Evolutionary conservation across 805 yeast genomes (phyloP), one percentile per base, ranked within the genome.

Genomic region (Saturnispora ahearnii): DNA sequence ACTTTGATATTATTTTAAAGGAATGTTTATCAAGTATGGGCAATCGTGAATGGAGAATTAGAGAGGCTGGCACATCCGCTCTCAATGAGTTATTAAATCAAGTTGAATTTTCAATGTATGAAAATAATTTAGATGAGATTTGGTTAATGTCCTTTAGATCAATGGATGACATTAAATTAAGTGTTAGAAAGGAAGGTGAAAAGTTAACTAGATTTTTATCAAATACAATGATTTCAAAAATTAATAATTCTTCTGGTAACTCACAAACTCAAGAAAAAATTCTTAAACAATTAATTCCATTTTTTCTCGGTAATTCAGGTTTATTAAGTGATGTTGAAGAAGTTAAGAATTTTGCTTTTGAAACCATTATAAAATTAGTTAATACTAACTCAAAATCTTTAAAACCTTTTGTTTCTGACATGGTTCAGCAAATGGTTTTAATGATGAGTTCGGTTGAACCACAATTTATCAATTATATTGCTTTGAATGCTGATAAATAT

Each of bases 141-240:
- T 91, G 97, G 97, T 72, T 75, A 5, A 82, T 87, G 85, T 82
- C 90, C 45, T 90, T 91, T 68, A 76, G 99, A 59, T 78, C 79
- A 0, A 78, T 91, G 77, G 99, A 91, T 67, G 98, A 91, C 68
- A 87, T 91, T 52, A 93, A 93, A 64, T 96, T 87, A 34, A 85
- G 95, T 66, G 96, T 93, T 3, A 73, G 97, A 46, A 78, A 77
- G 51, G 95, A 87, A 43, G 97, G 95, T 9, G 67, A 73, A 37
- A 76, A 75, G 33, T 68, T 93, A 36, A 79, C 95, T 0, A 78
- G 81, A 53, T 73, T 76, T 9, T 71, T 90, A 28, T 79, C 95
- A 0, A 73, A 80, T 15, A 72, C 77, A 4, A 68, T 88, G 56
- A 79, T 82, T 3, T 72, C 79, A 38, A 72, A 77, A 24, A 73